Evolutionary conservation across 495 filamentous ascomycete species (phyloP), one percentile per base, ranked within the genome.

Genomic region (Neurospora cerealis): DNA sequence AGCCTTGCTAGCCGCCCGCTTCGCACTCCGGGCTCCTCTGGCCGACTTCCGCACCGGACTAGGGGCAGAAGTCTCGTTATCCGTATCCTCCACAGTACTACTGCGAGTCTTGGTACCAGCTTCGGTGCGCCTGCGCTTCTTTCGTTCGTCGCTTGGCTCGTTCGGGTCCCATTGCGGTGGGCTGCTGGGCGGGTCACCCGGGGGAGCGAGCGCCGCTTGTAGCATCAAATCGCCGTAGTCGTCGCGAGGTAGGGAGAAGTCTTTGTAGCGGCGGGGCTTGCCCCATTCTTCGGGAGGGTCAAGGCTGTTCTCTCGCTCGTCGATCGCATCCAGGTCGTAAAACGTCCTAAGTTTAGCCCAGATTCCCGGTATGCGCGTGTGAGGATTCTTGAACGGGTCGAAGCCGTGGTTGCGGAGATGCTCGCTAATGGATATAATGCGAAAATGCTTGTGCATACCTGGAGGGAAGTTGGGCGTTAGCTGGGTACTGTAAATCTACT

Each of bases 391-490:
- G 69, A 86, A 81, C 1, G 90, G 88, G 73, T 91, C 90, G 82
- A 94, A 93, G 73, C 94, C 95, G 80, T 97, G 93, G 77, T 92
- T 93, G 74, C 91, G 91, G 74, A 99, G 87, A 77, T 93, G 90
- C 73, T 96, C 90, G 19, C 93, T 91, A 40, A 99, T 94, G 4
- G 93, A 90, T 73, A 98, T 90, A 85, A 98, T 95, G 32, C 93
- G 93, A 80, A 99, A 98, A 83, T 98, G 95, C 82, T 96, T 98
- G 84, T 99, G 95, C 85, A 99, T 91, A 70, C 95, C 95, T 97
- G 73, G 17, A 41, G 19, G 13, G 38, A 62, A 15, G 34, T 73
- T 34, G 70, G 74, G 74, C 70, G 75, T 76, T 60, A 69, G 74
- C 69, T 69, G 62, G 19, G 13, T n/a, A 38, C 70, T 28, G 54